Conservation (phyloP, 176 grass and related monocot species). For the Olyra latifolia region DNA sequence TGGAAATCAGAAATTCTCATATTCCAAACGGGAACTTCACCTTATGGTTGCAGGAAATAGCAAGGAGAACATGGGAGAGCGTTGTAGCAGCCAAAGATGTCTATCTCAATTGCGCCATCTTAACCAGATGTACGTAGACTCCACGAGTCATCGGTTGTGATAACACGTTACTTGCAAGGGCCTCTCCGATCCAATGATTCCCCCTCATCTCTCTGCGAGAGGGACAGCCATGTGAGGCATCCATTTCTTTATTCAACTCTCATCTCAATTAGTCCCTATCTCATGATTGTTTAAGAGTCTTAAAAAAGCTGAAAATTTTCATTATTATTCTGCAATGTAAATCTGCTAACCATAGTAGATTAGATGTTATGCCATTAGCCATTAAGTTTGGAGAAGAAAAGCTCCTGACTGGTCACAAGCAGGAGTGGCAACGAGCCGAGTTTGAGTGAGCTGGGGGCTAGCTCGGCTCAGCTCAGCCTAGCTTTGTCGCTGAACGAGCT, state of each 20-base stretch:
- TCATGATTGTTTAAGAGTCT: slow-evolving; percentile 39
- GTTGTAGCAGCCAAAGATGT: slow-evolving; percentile 12
- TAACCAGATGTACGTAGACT: slow-evolving; percentile 47
- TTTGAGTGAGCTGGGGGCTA: too few relatives aligned
- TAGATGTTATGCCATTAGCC: not conserved
- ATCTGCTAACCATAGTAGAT: not conserved
- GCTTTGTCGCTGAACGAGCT: too few relatives aligned
- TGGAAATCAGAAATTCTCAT: too few relatives aligned
- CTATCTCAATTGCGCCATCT: slow-evolving; percentile 33
- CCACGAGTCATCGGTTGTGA: slow-evolving; percentile 18
- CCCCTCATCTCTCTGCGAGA: slow-evolving; percentile 3
- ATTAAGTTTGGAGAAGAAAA: not conserved
- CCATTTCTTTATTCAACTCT: slow-evolving; percentile 37
- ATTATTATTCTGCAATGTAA: not conserved
- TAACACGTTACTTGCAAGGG: slow-evolving; percentile 43
- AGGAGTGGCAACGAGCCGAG: too few relatives aligned
- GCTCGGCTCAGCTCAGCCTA: too few relatives aligned
- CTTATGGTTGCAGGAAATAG: not conserved
- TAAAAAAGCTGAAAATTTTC: slow-evolving; percentile 1
- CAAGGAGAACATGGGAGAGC: not conserved
- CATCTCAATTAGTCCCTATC: slow-evolving; percentile 37
- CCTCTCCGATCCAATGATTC: slow-evolving; percentile 27
- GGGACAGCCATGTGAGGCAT: slow-evolving; percentile 48
- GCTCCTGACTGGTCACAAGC: not conserved
- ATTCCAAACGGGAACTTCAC: too few relatives aligned